These are phyloP conservation scores for Fusarium tuaranense DNA, from an alignment of 2,329 filamentous ascomycete genomes.

Conservation along the genomic window DNA sequence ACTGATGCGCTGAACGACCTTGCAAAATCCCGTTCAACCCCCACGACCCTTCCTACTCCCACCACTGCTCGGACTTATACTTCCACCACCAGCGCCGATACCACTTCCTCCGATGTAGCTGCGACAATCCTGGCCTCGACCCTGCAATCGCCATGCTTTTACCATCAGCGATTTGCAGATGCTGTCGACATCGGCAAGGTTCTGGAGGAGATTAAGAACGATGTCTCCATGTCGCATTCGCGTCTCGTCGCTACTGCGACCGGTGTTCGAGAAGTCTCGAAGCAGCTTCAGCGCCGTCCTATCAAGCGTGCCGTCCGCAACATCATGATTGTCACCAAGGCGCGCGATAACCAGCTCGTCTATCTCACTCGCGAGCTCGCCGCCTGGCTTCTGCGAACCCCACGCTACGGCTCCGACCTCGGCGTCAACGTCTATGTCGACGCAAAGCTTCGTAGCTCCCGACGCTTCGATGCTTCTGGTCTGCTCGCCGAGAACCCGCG, in stretches of 20 bases:
- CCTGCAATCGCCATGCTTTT: conserved; percentile 94
- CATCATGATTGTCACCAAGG: conserved; percentile 99
- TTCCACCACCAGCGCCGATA: conserved; percentile 21
- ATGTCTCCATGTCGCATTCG: conserved; percentile 93
- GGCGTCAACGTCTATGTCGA: conserved; percentile 99
- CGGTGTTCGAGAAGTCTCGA: conserved; percentile 93
- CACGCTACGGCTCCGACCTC: conserved; percentile 88
- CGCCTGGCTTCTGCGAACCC: conserved; percentile 88
- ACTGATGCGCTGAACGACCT: conserved; percentile 70
- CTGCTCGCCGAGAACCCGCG: conserved; percentile 80
- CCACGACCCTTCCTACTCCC: conserved; percentile 40
- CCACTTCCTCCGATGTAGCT: conserved; percentile 25
- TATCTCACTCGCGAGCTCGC: conserved; percentile 88
- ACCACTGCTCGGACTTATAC: conserved; percentile 37
- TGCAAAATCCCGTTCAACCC: conserved; percentile 54
- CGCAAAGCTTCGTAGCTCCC: conserved; percentile 88
- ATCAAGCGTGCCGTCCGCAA: conserved; percentile 92
- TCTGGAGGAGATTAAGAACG: conserved; percentile 90
- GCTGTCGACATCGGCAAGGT: conserved; percentile 96
- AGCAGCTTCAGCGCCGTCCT: conserved; percentile 91
- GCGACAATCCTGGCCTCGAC: conserved; percentile 50
- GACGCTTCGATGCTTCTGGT: conserved; percentile 83
- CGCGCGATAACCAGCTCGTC: conserved; percentile 93
- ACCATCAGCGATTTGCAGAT: conserved; percentile 96
- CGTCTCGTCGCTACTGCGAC: conserved; percentile 95